Conservation (phyloP, 139 green algal genomes). For the Chlamydomonas incerta region DNA sequence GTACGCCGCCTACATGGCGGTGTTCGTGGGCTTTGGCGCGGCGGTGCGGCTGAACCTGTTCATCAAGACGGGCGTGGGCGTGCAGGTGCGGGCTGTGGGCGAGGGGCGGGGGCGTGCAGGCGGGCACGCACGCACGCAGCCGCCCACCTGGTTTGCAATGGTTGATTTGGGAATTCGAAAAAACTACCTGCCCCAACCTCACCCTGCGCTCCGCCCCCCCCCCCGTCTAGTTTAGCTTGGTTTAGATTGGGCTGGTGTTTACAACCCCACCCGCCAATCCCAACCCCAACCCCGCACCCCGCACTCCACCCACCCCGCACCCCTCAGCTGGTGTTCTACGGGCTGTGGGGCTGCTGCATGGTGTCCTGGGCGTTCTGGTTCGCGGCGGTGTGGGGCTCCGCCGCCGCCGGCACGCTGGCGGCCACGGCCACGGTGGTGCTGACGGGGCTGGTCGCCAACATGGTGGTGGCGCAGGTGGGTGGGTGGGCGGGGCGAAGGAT, state of each 20-base stretch:
- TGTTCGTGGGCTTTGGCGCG: slow-evolving; percentile 77
- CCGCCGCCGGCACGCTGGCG: slow-evolving; percentile 52
- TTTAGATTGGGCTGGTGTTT: too few species aligned
- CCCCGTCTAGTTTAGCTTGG: too few species aligned
- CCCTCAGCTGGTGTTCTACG: slow-evolving; percentile 73
- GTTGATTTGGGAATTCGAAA: too few species aligned
- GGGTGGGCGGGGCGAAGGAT: background rate
- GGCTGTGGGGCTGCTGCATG: slow-evolving; percentile 79
- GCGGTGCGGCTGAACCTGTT: slow-evolving; percentile 84
- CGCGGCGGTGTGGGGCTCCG: slow-evolving; percentile 24
- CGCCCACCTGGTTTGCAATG: too few species aligned
- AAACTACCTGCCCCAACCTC: too few species aligned
- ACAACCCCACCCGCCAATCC: too few species aligned
- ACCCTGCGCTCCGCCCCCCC: too few species aligned
- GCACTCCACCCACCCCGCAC: background rate
- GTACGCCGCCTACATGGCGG: slow-evolving; percentile 74
- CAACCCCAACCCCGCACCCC: background rate
- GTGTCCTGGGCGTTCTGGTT: slow-evolving; percentile 70
- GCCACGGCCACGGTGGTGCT: slow-evolving; percentile 56
- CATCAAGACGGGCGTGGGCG: slow-evolving; percentile 68
- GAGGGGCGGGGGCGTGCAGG: background rate
- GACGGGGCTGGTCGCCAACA: slow-evolving; percentile 71
- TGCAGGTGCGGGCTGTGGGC: slow-evolving; percentile 54
- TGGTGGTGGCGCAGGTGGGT: slow-evolving; percentile 70
- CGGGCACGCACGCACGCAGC: too few species aligned